Conservation (phyloP, 371 early-diverging fungal species). For the Coemansia sp. region DNA sequence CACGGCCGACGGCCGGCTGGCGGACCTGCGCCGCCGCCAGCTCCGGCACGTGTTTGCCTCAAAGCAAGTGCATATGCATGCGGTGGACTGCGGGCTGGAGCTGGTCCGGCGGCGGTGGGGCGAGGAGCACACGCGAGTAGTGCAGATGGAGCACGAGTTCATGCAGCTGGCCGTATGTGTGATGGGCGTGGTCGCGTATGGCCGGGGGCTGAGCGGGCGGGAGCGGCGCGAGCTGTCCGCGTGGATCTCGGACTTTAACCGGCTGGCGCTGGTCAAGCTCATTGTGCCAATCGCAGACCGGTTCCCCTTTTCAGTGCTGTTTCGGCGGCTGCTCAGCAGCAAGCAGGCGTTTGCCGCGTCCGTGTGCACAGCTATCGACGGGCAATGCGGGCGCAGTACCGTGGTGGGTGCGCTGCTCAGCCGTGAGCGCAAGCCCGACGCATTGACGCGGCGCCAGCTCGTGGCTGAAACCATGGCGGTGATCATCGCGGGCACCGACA, state of each 20-base stretch:
- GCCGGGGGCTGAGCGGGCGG: slow-evolving; percentile 7
- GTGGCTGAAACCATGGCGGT: slow-evolving; percentile 15
- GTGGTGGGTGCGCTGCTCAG: too few species aligned
- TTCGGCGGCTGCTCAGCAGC: slow-evolving; percentile 8
- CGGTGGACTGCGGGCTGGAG: too few species aligned
- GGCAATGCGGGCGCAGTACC: too few species aligned
- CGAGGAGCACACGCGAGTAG: too few species aligned
- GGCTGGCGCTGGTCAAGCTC: slow-evolving; percentile 1
- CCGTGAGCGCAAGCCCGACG: too few species aligned
- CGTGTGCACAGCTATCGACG: not conserved
- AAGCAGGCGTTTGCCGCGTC: slow-evolving; percentile 9
- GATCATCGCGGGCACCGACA: slow-evolving; percentile 29
- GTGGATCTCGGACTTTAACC: slow-evolving; percentile 18
- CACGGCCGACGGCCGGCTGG: not conserved
- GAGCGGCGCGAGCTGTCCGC: not conserved
- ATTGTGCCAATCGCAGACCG: not conserved
- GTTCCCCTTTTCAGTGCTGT: slow-evolving; percentile 7
- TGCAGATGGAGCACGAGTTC: not conserved
- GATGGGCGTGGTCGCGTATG: slow-evolving; percentile 18
- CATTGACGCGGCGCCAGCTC: slow-evolving; percentile 7
- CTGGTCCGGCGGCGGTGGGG: too few species aligned
- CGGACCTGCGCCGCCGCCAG: slow-evolving; percentile 4
- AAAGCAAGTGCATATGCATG: not conserved
- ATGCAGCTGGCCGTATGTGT: slow-evolving; percentile 5
- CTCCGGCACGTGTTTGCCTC: not conserved